Conservation (phyloP, 2,329 filamentous ascomycete species). For the Aspergillus udagawae region DNA sequence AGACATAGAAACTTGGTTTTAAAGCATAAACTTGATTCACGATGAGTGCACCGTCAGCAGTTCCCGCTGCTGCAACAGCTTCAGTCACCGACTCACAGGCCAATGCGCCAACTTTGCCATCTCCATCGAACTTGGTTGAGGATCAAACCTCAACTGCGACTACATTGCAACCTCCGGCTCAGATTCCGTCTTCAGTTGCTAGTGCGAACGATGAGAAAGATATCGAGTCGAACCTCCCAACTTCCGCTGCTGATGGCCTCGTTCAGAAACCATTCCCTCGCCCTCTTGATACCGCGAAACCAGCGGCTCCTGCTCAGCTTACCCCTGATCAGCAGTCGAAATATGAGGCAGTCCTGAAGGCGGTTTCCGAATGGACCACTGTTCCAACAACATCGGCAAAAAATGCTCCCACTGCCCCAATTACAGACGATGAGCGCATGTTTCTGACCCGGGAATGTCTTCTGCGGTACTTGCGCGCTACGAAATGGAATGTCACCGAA, state of each 20-base stretch:
- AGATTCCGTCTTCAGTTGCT: slow-evolving; percentile 8
- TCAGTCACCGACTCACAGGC: slow-evolving; percentile 6
- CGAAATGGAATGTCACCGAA: slow-evolving; percentile 78
- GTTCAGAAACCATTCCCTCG: slow-evolving; percentile 56
- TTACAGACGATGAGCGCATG: slow-evolving; percentile 76
- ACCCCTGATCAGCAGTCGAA: slow-evolving; percentile 75
- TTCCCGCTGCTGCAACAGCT: slow-evolving; percentile 2
- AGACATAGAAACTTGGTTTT: neutral
- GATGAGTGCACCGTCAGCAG: slow-evolving; percentile 12
- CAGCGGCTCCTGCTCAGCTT: slow-evolving; percentile 56
- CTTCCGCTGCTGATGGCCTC: slow-evolving; percentile 36
- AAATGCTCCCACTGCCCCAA: slow-evolving; percentile 54
- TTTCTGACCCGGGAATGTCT: slow-evolving; percentile 93
- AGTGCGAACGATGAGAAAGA: slow-evolving; percentile 7
- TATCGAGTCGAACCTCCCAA: slow-evolving; percentile 30
- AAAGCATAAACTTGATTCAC: slow-evolving; percentile 1
- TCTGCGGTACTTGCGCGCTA: slow-evolving; percentile 85
- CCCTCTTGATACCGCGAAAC: slow-evolving; percentile 56
- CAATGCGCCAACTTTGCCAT: slow-evolving; percentile 1
- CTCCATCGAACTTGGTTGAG: neutral
- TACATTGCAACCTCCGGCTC: neutral
- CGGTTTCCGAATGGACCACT: slow-evolving; percentile 67
- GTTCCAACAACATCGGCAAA: slow-evolving; percentile 62
- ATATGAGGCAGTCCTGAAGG: slow-evolving; percentile 71
- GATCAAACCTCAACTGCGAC: slow-evolving; percentile 3